Percentiles rank a stretch among this genome's conserved stretches.
These are phyloP conservation scores for Euphorbia lathyris DNA, from an alignment of 345 rosid genomes.

Conservation along the genomic window DNA sequence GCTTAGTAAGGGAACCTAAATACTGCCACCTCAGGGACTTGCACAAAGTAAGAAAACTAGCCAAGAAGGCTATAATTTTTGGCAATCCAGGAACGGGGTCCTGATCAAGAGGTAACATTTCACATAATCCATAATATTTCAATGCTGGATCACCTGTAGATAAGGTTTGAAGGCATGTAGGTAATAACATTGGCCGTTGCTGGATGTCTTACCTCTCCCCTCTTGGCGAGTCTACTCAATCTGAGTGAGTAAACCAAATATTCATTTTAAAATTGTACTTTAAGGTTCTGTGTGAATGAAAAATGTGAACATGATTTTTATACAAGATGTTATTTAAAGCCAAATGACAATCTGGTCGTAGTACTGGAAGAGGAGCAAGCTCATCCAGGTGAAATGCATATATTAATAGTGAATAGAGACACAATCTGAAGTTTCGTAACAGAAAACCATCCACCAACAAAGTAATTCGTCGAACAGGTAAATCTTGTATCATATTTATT, in stretches of 20 bases:
- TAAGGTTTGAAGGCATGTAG: no score
- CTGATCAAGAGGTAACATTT: slow-evolving; percentile 63
- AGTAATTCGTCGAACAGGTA: no score
- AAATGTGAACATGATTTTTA: no score
- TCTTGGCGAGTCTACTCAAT: slow-evolving; percentile 58
- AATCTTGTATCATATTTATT: no score
- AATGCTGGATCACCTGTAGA: no score
- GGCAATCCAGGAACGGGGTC: slow-evolving; percentile 39
- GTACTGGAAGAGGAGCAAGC: slow-evolving; percentile 64
- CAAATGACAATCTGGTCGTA: slow-evolving; percentile 54
- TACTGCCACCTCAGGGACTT: slow-evolving; percentile 80
- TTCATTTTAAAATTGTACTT: neutral
- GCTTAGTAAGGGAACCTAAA: slow-evolving; percentile 67
- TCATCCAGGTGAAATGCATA: slow-evolving; percentile 52
- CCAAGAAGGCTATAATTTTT: slow-evolving; percentile 70
- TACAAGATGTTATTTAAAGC: slow-evolving; percentile 71
- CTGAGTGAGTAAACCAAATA: slow-evolving; percentile 36
- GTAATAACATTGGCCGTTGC: slow-evolving; percentile 75
- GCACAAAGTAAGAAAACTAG: slow-evolving; percentile 64
- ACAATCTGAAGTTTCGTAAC: slow-evolving; percentile 61
- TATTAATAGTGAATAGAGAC: slow-evolving; percentile 56
- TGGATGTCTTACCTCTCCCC: slow-evolving; percentile 79
- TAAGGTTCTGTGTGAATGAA: no score
- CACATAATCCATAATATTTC: no score
- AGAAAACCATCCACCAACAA: slow-evolving; percentile 63